Percentiles rank a stretch among this genome's conserved stretches.
Conservation (phyloP, 2,329 filamentous ascomycete genomes). For the Aureobasidium vineae region DNA sequence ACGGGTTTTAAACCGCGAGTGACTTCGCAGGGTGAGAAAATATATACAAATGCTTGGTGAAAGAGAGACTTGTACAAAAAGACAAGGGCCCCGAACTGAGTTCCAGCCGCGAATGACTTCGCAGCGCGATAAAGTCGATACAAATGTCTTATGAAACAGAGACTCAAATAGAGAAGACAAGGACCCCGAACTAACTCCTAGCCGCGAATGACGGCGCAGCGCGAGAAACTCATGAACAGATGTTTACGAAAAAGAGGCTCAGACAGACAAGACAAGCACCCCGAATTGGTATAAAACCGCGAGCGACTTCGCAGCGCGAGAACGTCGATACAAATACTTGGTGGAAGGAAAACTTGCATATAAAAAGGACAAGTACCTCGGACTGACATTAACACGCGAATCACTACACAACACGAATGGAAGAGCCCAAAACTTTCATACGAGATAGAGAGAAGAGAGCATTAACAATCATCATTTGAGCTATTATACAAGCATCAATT, state of each 20-base stretch:
- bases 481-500: too few relatives aligned
- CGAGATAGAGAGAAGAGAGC: too few relatives aligned
- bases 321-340: rapidly evolving
- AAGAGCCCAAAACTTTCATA: too few relatives aligned
- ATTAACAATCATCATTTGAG: too few relatives aligned
- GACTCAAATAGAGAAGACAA: not conserved
- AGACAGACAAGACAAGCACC: not conserved
- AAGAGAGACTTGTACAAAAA: not conserved
- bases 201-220: not conserved
- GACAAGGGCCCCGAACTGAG: not conserved
- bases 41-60: too few relatives aligned
- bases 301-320: not conserved
- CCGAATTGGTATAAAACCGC: not conserved
- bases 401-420: not conserved
- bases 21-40: too few relatives aligned
- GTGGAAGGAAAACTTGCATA: not conserved
- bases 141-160: not conserved
- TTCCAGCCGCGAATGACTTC: too few relatives aligned
- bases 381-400: not conserved
- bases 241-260: rapidly evolving
- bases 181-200: not conserved
- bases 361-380: not conserved
- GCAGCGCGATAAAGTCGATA: not conserved
- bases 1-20: too few relatives aligned
- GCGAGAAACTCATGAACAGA: not conserved